phyloP scores from a whole-genome alignment of 768 basidiomycete genomes.

The Tulasnella calospora region DNA sequence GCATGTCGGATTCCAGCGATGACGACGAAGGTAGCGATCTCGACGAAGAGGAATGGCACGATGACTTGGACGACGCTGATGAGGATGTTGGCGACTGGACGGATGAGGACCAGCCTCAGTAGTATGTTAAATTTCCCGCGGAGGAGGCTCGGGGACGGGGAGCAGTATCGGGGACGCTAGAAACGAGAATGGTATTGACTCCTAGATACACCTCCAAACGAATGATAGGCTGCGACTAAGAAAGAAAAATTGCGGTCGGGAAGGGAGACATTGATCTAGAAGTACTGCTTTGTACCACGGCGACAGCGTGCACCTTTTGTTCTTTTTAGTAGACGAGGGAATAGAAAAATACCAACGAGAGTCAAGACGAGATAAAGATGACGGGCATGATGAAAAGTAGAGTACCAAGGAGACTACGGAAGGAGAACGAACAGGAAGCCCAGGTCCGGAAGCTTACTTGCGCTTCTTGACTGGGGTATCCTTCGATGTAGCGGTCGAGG shows the following conservation, averaged over 20 bases:
- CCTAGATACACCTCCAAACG: not conserved
- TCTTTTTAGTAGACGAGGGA: not conserved
- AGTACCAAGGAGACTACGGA: not conserved
- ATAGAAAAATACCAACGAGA: not conserved
- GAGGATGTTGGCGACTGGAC: not conserved
- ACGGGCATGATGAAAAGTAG: not conserved
- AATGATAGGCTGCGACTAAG: not conserved
- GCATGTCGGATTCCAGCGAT: not conserved
- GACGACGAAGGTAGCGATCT: not conserved
- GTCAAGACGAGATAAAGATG: constrained; percentile 3
- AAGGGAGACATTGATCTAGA: not conserved
- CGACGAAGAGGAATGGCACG: not conserved
- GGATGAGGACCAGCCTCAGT: not conserved
- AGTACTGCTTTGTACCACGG: not conserved
- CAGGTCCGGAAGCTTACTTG: constrained; percentile 41
- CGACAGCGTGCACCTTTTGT: not conserved
- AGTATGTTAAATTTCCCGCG: not conserved
- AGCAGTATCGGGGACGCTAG: not conserved
- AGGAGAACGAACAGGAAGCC: not conserved
- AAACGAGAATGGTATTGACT: not conserved
- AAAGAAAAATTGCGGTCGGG: not conserved
- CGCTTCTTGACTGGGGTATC: constrained; percentile 56
- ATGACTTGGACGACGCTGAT: not conserved
- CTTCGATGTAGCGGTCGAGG: constrained; percentile 11
- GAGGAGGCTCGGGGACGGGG: not conserved